Percentiles rank a stretch among this genome's conserved stretches.
These are phyloP conservation scores for Neonectria neomacrospora DNA, from an alignment of 2,329 filamentous ascomycete genomes.

Conservation along the genomic window DNA sequence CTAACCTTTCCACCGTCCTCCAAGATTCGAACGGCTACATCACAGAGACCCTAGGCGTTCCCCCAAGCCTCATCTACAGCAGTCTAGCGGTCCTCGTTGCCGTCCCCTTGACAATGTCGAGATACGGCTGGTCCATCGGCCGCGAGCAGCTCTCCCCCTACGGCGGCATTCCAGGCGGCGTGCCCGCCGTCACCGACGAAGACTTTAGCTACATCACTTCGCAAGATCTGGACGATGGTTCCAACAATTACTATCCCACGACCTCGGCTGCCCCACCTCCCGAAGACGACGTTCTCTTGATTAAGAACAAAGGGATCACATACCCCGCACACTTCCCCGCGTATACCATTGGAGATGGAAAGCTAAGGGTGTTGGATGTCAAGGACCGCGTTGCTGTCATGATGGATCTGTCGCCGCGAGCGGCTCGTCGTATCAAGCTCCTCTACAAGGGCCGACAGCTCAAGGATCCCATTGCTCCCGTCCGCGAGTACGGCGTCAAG, in stretches of 20 bases:
- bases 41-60: constrained; percentile 61
- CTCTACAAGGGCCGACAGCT: constrained; percentile 79
- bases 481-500: constrained; percentile 70
- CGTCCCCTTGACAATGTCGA: constrained; percentile 64
- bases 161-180: constrained; percentile 57
- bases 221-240: constrained; percentile 69
- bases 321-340: constrained; percentile 80
- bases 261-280: constrained; percentile 49
- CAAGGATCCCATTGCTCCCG: constrained; percentile 69
- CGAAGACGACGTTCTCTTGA: constrained; percentile 76
- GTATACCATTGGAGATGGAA: constrained; percentile 79
- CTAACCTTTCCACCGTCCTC: constrained; percentile 60
- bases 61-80: constrained; percentile 61
- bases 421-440: constrained; percentile 68
- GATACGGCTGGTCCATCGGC: constrained; percentile 61
- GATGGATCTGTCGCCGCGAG: constrained; percentile 68
- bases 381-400: constrained; percentile 74
- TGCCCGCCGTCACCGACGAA: constrained; percentile 75
- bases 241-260: constrained; percentile 55
- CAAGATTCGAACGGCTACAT: constrained; percentile 64
- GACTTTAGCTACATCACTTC: constrained; percentile 88
- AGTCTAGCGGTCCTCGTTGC: constrained; percentile 62
- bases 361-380: constrained; percentile 73
- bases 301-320: constrained; percentile 74
- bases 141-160: constrained; percentile 64